Conservation (phyloP, 371 early-diverging fungal genomes). For the Gilbertella persicaria region DNA sequence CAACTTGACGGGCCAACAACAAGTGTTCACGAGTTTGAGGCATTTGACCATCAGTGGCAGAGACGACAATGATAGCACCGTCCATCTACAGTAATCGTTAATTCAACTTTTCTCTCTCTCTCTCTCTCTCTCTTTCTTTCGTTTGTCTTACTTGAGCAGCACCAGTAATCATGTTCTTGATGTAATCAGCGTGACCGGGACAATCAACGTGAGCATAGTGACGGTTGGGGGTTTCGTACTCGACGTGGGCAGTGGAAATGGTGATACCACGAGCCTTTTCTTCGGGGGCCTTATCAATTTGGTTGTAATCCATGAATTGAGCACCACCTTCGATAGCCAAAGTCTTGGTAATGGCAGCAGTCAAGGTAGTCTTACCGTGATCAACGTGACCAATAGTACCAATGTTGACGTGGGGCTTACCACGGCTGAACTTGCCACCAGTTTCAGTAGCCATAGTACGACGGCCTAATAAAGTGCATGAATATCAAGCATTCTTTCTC, state of each 20-base stretch:
- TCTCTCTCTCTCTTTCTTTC: conserved; percentile 25
- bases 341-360: conserved; percentile 98
- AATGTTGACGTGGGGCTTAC: conserved; percentile 99
- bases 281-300: conserved; percentile 98
- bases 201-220: conserved; percentile 99
- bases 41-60: conserved; percentile 95
- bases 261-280: conserved; percentile 98
- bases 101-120: background rate
- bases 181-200: conserved; percentile 99
- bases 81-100: conserved; percentile 80
- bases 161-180: conserved; percentile 99
- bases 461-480: conserved; percentile 28
- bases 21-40: conserved; percentile 98
- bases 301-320: conserved; percentile 92
- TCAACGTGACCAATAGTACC: conserved; percentile 99
- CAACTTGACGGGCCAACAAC: conserved; percentile 96
- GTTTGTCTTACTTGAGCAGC: conserved; percentile 81
- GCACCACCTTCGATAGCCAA: conserved; percentile 78
- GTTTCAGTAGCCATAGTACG: conserved; percentile 51
- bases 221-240: conserved; percentile 88
- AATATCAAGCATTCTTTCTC: too few species aligned
- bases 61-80: conserved; percentile 98
- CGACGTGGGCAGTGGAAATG: conserved; percentile 95
- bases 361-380: conserved; percentile 99
- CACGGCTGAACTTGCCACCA: conserved; percentile 64